These are phyloP conservation scores for Trichomonascaceae sp. DNA, from an alignment of 1,139 yeast species.

Conservation along the genomic window DNA sequence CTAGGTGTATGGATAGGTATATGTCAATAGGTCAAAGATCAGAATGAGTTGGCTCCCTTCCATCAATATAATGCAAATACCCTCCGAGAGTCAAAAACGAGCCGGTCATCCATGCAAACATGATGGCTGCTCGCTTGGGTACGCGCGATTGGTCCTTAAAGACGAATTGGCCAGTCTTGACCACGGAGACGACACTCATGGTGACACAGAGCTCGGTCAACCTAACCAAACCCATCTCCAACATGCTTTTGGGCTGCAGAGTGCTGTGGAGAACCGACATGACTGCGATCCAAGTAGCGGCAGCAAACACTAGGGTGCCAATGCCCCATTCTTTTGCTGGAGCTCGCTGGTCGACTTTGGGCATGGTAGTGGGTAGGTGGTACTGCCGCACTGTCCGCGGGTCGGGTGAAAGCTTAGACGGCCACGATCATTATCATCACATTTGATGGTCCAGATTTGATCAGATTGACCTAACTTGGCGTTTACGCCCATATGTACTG, in stretches of 20 bases:
- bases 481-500: too few relatives aligned
- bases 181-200: neutral
- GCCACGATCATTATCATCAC: too few relatives aligned
- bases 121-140: too few relatives aligned
- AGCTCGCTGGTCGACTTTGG: neutral
- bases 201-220: neutral
- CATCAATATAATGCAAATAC: neutral
- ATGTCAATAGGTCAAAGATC: neutral
- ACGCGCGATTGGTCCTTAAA: neutral
- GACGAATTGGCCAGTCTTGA: neutral
- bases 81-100: neutral
- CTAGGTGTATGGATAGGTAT: neutral
- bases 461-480: too few relatives aligned
- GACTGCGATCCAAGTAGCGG: neutral
- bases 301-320: neutral
- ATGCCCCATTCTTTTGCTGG: neutral
- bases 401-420: too few relatives aligned
- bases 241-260: neutral
- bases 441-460: too few relatives aligned
- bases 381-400: too few relatives aligned
- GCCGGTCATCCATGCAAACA: neutral
- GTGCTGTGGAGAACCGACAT: neutral
- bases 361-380: too few relatives aligned
- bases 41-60: neutral
- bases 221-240: neutral